Percentiles rank a stretch among this genome's conserved stretches.
These are phyloP conservation scores for Acanthamoeba polyphaga DNA, from an alignment of 208 protist species.

Conservation along the genomic window DNA sequence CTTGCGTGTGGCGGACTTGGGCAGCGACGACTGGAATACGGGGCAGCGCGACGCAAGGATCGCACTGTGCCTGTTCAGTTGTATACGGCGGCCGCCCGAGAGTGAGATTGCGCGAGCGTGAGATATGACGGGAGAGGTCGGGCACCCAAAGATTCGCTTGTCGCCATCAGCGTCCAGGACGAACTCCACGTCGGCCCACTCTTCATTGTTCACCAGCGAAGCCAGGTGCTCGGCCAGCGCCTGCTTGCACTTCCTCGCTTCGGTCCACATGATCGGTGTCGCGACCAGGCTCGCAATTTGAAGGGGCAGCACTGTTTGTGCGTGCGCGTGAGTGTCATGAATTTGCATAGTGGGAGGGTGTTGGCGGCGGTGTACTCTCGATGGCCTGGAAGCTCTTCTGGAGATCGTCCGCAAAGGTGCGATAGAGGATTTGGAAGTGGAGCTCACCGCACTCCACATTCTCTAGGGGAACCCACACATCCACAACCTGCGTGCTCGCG, in stretches of 20 bases:
- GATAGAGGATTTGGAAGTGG: neutral
- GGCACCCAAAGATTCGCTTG: neutral
- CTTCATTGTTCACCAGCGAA: conserved; percentile 21
- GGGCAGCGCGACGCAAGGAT: conserved; percentile 6
- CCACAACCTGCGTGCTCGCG: neutral
- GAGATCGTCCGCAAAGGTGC: conserved; percentile 23
- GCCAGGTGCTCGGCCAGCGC: neutral
- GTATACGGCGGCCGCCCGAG: neutral
- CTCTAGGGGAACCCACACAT: neutral
- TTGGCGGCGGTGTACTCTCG: neutral
- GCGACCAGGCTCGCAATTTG: neutral
- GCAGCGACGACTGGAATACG: neutral
- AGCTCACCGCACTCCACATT: conserved; percentile 25
- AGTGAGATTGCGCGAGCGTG: neutral
- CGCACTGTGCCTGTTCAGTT: neutral
- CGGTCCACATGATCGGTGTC: neutral
- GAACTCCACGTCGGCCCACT: conserved; percentile 46
- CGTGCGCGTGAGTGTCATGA: too few relatives aligned
- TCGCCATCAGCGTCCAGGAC: conserved; percentile 24
- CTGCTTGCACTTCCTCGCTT: neutral
- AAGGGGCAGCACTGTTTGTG: neutral
- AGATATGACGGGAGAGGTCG: neutral
- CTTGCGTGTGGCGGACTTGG: neutral
- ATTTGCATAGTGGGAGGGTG: too few relatives aligned
- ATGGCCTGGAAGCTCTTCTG: conserved; percentile 32